Base-by-base conservation (phyloP, 441 rosid genomes). In the Codiaeum variegatum region DNA sequence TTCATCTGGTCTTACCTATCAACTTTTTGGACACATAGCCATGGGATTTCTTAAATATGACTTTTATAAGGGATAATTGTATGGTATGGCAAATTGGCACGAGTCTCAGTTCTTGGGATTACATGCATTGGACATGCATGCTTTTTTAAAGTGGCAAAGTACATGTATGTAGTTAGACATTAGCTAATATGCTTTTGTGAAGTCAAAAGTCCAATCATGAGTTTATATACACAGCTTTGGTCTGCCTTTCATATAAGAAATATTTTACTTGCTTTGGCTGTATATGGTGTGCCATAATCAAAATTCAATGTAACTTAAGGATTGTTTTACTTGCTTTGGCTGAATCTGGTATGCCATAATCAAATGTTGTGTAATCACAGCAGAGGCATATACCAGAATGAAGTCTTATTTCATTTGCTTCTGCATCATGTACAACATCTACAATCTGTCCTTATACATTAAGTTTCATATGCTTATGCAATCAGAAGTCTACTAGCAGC, bases 391-490 rank as follows among this genome's bases (percentile, higher is more conserved):
- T n/a, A n/a, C n/a, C n/a, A n/a, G n/a, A n/a, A n/a, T n/a, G n/a
- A n/a, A n/a, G n/a, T n/a, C n/a, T n/a, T n/a, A n/a, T n/a, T 28
- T 70, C 16, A 26, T 59, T 42, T n/a, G 46, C 64, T 58, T 60
- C 49, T 46, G 61, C 28, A 66, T 24, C 24, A 19, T 28, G 42
- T 51, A 29, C 26, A 29, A 46, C 52, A 18, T 16, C 31, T 49
- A 19, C 10, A 28, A 26, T 66, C 24, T 44, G 24, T 49, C 32
- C 61, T 21, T 52, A n/a, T 28, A n/a, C 24, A 42, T 52, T 32
- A 38, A 31, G 29, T 52, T 32, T 52, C 5, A 7, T 67, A 52
- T 67, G 18, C 44, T 51, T 52, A 24, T 51, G 31, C 38, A 52
- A 51, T 36, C 34, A 52, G 75, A 70, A 34, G 44, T 54, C 62